These are phyloP conservation scores for Stropharia rugosoannulata DNA, from an alignment of 768 basidiomycete species.

Conservation along the genomic window DNA sequence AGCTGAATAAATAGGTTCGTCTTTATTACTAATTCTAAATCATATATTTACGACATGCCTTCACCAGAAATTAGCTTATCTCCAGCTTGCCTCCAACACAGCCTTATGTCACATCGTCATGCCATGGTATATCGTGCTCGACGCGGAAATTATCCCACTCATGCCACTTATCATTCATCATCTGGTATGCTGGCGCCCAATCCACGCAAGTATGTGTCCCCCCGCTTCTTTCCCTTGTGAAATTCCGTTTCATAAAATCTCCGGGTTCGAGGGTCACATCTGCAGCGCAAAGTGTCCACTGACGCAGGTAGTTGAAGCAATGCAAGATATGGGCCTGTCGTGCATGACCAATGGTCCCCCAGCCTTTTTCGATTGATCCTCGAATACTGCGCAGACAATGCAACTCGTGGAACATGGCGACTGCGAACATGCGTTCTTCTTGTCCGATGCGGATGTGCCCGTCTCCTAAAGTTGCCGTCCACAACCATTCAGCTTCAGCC, in stretches of 20 bases:
- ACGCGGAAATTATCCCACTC: conserved; percentile 29
- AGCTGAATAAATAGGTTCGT: too few species aligned
- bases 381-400: conserved; percentile 41
- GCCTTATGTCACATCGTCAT: conserved; percentile 20
- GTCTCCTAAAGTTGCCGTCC: conserved; percentile 25
- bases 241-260: conserved; percentile 34
- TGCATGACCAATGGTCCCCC: conserved; percentile 16
- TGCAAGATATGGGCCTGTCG: conserved; percentile 34
- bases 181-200: conserved; percentile 35
- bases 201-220: conserved; percentile 41
- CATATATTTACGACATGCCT: too few species aligned
- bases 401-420: conserved; percentile 46
- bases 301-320: conserved; percentile 49
- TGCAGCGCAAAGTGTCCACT: conserved; percentile 43
- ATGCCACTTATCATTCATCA: conserved; percentile 33
- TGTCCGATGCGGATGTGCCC: conserved; percentile 26
- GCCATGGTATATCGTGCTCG: conserved; percentile 23
- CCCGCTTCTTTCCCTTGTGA: conserved; percentile 31
- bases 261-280: conserved; percentile 49
- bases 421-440: conserved; percentile 29
- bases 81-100: background rate
- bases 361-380: conserved; percentile 24
- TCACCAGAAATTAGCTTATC: background rate
- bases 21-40: too few species aligned
- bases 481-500: conserved; percentile 28